A percentile compares a stretch with the other conserved stretches of the same genome.
Conservation (phyloP, 176 grass and related monocot species). For the Panicum miliaceum region DNA sequence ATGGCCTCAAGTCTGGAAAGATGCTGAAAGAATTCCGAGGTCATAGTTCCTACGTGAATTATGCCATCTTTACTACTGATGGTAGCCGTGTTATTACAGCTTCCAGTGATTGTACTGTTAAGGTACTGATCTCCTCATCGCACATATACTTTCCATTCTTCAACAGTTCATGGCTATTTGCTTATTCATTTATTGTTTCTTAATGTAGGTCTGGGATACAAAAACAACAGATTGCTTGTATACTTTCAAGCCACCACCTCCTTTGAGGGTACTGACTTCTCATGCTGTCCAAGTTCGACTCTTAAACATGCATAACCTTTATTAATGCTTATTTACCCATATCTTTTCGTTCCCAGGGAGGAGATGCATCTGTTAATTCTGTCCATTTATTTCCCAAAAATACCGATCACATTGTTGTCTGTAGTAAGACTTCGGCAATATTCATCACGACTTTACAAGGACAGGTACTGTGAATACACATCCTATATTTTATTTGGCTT, state of each 20-base stretch:
- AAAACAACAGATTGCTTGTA: slow-evolving; percentile 99
- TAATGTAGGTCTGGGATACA: slow-evolving; percentile 84
- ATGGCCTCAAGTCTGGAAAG: slow-evolving; percentile 97
- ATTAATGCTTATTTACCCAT: slow-evolving; percentile 30
- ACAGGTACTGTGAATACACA: slow-evolving; percentile 67
- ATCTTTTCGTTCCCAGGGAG: slow-evolving; percentile 66
- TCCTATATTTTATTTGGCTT: slow-evolving; percentile 9
- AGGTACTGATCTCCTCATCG: slow-evolving; percentile 54
- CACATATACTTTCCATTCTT: slow-evolving; percentile 22
- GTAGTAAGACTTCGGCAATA: slow-evolving; percentile 90
- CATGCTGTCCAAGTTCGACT: slow-evolving; percentile 9
- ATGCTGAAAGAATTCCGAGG: slow-evolving; percentile 98
- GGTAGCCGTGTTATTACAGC: slow-evolving; percentile 92
- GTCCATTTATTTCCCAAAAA: slow-evolving; percentile 96
- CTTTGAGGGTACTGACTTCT: slow-evolving; percentile 73
- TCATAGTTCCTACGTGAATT: slow-evolving; percentile 89
- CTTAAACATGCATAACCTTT: slow-evolving; percentile 16
- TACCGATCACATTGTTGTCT: slow-evolving; percentile 93
- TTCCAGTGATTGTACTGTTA: slow-evolving; percentile 95
- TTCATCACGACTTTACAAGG: slow-evolving; percentile 98
- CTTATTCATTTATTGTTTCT: slow-evolving; percentile 46
- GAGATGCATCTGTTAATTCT: slow-evolving; percentile 90
- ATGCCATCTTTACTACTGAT: slow-evolving; percentile 92
- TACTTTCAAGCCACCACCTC: slow-evolving; percentile 93
- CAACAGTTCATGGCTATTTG: not conserved